Base-by-base conservation (phyloP, 345 rosid genomes). In the Schrenkiella parvula region DNA sequence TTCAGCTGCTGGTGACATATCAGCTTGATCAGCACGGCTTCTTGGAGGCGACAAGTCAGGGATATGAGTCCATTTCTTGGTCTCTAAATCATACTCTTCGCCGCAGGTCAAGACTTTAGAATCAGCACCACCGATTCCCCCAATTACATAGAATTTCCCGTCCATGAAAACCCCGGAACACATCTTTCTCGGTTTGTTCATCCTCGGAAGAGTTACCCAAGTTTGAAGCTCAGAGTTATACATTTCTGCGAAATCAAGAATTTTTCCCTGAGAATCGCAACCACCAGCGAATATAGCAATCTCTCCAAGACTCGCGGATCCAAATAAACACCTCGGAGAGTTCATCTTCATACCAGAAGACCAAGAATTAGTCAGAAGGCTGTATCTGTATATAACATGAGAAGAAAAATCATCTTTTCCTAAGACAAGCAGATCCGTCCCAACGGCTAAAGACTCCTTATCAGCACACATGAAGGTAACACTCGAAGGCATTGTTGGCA, bases 101-200 rank as follows among this genome's bases (percentile, higher is more conserved):
- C 96, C 97, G 44, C 90, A 90, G 4, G 92, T 82, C 57, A 93
- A 90, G 56, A 82, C 80, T 66, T 60, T 80, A 0, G 79, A 62
- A 6, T 86, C 91, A 22, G 50, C 46, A 23, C 82, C 90, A 23
- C 93, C 93, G 4, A 81, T 87, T 4, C 98, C 98, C 4, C 98
- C 98, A 28, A 93, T 86, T 5, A 93, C 97, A 54, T 87, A 93
- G 48, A 93, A 93, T 68, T 93, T 93, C 1, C 88, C 83, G 56
- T 88, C 93, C 93, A 93, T 93, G 51, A 93, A 93, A 21, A 93
- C 93, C 1, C 92, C 98, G 0, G 97, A 90, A 66, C 98, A 88
- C 97, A 90, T 88, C 80, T 88, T 90, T 81, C 98, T 87, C 11
- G 87, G 89, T 28, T 85, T 86, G 70, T 83, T 80, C 98, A 93